Evolutionary conservation across 2,329 filamentous ascomycete genomes (phyloP), one percentile per base, ranked within the genome.

Genomic region (Penicillium verrucosum): DNA sequence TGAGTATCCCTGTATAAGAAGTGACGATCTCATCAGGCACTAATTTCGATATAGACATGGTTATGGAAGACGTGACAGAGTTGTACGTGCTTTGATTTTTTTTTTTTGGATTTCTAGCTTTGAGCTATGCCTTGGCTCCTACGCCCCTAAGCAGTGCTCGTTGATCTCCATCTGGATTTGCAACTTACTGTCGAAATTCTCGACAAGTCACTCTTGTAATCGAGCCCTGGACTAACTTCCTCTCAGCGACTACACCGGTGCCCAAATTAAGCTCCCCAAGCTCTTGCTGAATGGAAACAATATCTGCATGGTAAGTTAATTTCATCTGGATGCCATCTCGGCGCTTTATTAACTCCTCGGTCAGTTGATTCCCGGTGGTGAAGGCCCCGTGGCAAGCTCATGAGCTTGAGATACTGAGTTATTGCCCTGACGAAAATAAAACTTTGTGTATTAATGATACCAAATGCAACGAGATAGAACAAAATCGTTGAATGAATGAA

Each of bases 261-360:
- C 89, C 67, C 88, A 93, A 75, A 89, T 87, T 44, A 96, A 96
- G 75, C 84, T 99, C 40, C 84, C 92, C 50, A 97, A 97, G 81
- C 96, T 99, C 60, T 78, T 99, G 41, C 80, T 99, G 38, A 99
- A 99, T 70, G 94, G 94, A 56, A 99, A 99, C 79, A 97, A 97
- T 70, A 91, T 99, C 63, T 97, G 93, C 89, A 99, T 99, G 94
- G 94, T 96, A 83, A 54, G 81, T 51, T 36, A 12, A 34, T 5
- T 16, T 59, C 16, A 52, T 43, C 34, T 48, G 7, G 30, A 38
- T 2, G 3, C 9, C 2, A n/a, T 11, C 16, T 6, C 16, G 9
- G 12, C n/a, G 21, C 12, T n/a, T 25, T 12, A 41, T 50, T 66
- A 49, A 65, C 38, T 18, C 10, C 54, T 47, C 18, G 58, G 68